Conservation (phyloP, 495 filamentous ascomycete species). For the Aspergillus hancockii region DNA sequence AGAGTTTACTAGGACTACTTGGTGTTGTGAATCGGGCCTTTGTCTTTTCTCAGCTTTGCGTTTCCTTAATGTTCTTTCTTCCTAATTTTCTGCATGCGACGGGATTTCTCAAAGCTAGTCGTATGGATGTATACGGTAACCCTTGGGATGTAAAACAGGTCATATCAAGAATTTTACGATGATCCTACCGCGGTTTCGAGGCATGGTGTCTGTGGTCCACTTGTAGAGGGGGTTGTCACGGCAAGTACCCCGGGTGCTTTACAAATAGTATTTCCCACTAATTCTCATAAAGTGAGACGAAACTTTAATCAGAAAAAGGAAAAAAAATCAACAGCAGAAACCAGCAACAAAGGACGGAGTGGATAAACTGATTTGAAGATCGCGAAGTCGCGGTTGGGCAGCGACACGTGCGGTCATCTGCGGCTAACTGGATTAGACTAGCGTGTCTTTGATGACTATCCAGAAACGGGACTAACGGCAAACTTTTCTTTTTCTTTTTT, state of each 20-base stretch:
- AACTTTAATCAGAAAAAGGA: neutral
- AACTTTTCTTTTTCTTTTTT: conserved; percentile 4
- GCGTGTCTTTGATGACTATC: conserved; percentile 3
- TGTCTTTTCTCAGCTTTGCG: neutral
- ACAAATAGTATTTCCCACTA: neutral
- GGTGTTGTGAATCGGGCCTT: neutral
- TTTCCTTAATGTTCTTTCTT: neutral
- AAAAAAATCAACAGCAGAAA: neutral
- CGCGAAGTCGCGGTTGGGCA: conserved; percentile 6
- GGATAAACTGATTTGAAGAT: neutral
- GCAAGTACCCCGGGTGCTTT: neutral
- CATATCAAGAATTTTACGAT: neutral
- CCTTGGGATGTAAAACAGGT: neutral
- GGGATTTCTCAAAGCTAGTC: neutral
- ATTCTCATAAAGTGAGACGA: neutral
- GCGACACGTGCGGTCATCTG: conserved; percentile 5
- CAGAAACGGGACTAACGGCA: neutral
- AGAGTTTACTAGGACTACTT: neutral
- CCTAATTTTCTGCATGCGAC: neutral
- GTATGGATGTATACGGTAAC: neutral
- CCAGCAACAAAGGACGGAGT: neutral
- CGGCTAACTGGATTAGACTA: neutral
- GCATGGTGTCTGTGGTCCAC: neutral
- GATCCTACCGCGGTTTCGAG: neutral
- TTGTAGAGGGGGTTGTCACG: too few species aligned